Base-by-base conservation (phyloP, 768 basidiomycete genomes). In the Leucosporidium scottii region DNA sequence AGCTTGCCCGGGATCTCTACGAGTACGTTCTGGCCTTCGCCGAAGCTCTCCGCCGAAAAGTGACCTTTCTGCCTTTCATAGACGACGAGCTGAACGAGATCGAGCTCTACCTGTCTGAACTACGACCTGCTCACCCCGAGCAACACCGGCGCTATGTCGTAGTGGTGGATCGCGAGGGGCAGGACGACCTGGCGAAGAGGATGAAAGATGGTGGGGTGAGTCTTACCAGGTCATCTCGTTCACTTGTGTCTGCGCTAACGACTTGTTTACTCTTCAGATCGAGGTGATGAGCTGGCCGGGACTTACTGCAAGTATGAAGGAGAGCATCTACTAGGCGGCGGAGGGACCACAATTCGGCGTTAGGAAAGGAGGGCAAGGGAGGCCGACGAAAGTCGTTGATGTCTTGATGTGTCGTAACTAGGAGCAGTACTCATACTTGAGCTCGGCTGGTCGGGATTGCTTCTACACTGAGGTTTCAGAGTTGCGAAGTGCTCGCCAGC, bases 111-210 rank as follows among this genome's bases (percentile, higher is more conserved):
- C n/a, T 64, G 21, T 23, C 18, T 8, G 34, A 21, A 27, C 30
- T 44, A 48, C 62, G 69, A 23, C 39, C 28, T 17, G 4, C 25
- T 21, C n/a, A 64, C 9, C 59, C 65, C 28, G 17, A 34, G 23
- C 27, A 6, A 13, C 64, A 36, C 36, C 59, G 69, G 21, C 59
- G 69, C 34, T 70, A 61, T 12, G 53, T 70, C 34, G 15, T 67
- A 9, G 62, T 66, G n/a, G 58, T 59, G n/a, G 56, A 60, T 21
- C 39, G 39, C 10, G 53, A 64, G 50, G 28, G 44, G 1, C 28
- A n/a, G 2, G 4, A 21, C 1, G 34, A 8, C 1, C 21, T n/a
- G 1, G 55, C 31, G 13, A 54, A 51, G 1, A 8, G 4, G 8
- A 30, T 51, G 9, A 23, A 48, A 8, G 13, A 30, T 10, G 27